phyloP scores from a whole-genome alignment of 2,329 filamentous ascomycete genomes.

The Talaromyces sp. region DNA sequence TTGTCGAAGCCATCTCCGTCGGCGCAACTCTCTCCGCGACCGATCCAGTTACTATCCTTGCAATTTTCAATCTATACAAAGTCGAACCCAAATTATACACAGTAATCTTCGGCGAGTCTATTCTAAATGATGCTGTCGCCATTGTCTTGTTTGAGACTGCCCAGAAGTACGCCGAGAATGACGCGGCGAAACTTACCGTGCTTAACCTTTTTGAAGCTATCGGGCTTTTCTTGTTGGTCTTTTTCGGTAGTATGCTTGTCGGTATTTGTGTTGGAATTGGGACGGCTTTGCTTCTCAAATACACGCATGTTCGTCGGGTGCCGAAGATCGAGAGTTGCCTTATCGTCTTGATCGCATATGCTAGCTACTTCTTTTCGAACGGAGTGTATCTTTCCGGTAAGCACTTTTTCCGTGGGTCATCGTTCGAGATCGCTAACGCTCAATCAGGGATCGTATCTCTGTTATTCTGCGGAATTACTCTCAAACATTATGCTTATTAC shows the following conservation, averaged over 20 bases:
- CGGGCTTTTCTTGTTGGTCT: constrained; percentile 90
- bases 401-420: constrained; percentile 23
- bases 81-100: constrained; percentile 98
- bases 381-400: constrained; percentile 91
- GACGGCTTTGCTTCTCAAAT: constrained; percentile 85
- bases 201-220: constrained; percentile 84
- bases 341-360: constrained; percentile 88
- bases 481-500: constrained; percentile 99
- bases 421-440: constrained; percentile 8
- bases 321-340: constrained; percentile 96
- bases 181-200: constrained; percentile 65
- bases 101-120: constrained; percentile 97
- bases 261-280: constrained; percentile 80
- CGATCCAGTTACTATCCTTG: constrained; percentile 93
- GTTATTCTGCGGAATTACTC: constrained; percentile 93
- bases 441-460: constrained; percentile 83
- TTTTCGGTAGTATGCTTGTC: constrained; percentile 89
- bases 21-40: constrained; percentile 95
- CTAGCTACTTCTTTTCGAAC: constrained; percentile 96
- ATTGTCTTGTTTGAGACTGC: constrained; percentile 98
- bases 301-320: constrained; percentile 85
- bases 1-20: constrained; percentile 93
- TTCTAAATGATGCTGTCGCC: constrained; percentile 94
- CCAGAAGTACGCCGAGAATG: constrained; percentile 77
- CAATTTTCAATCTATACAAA: constrained; percentile 99